These are phyloP conservation scores for Aspergillus floridensis DNA, from an alignment of 2,329 filamentous ascomycete species.

Conservation along the genomic window DNA sequence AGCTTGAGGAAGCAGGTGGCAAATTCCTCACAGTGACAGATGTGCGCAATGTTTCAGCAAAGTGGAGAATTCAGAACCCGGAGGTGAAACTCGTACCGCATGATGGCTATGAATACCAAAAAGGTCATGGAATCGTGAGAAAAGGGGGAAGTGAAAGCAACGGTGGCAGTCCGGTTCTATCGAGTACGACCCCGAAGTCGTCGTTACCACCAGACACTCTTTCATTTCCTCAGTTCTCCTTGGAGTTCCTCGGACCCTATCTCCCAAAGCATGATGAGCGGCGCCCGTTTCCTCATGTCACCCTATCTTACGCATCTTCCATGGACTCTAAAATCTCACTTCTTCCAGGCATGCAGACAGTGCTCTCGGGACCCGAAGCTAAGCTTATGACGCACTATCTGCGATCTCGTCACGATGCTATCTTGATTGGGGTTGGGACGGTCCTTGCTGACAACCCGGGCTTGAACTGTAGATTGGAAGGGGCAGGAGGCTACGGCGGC, in stretches of 20 bases:
- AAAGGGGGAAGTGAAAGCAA: constrained; percentile 20
- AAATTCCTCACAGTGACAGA: constrained; percentile 48
- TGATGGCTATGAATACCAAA: constrained; percentile 45
- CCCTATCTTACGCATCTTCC: constrained; percentile 86
- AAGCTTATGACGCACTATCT: constrained; percentile 94
- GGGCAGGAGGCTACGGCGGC: constrained; percentile 57
- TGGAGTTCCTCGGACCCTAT: constrained; percentile 52
- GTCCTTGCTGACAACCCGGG: constrained; percentile 80
- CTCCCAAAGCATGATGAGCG: constrained; percentile 42
- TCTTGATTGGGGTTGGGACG: constrained; percentile 81
- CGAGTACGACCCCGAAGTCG: constrained; percentile 15
- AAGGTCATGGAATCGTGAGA: constrained; percentile 44
- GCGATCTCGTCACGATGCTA: constrained; percentile 76
- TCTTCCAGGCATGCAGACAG: constrained; percentile 74
- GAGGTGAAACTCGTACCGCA: constrained; percentile 45
- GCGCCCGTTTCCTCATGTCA: constrained; percentile 57
- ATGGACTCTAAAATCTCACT: constrained; percentile 79
- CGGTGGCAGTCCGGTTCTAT: constrained; percentile 6
- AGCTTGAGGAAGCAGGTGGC: constrained; percentile 45
- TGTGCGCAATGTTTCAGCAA: constrained; percentile 48
- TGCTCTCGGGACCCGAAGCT: constrained; percentile 75
- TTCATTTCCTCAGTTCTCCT: constrained; percentile 44
- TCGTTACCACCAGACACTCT: constrained; percentile 41
- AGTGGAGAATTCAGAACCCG: constrained; percentile 48
- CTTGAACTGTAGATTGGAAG: constrained; percentile 74